Conservation (phyloP, 1,284 basidiomycete species). For the Grifola frondosa region DNA sequence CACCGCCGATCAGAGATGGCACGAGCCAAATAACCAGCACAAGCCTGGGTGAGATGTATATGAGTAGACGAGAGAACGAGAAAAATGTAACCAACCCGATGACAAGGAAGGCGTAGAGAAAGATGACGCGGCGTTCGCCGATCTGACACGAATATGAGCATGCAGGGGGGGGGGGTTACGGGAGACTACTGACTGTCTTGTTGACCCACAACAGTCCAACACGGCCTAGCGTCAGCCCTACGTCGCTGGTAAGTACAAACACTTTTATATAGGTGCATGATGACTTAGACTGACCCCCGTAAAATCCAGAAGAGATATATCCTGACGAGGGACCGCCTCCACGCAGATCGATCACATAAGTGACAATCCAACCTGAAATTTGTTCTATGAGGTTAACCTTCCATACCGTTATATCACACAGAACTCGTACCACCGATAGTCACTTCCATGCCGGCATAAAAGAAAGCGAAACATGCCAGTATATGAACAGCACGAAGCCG, state of each 20-base stretch:
- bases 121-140: constrained; percentile 43
- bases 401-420: constrained; percentile 1
- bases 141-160: constrained; percentile 25
- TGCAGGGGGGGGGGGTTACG: not conserved
- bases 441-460: constrained; percentile 50
- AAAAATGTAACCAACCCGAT: constrained; percentile 31
- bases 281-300: constrained; percentile 37
- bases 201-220: constrained; percentile 51
- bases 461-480: constrained; percentile 44
- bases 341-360: constrained; percentile 45
- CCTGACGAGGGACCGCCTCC: constrained; percentile 48
- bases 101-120: constrained; percentile 37
- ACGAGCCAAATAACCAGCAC: constrained; percentile 63
- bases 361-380: constrained; percentile 50
- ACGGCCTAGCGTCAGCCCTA: constrained; percentile 45
- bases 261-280: not conserved
- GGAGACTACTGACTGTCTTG: constrained; percentile 34
- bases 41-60: constrained; percentile 32
- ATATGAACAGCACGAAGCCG: constrained; percentile 38
- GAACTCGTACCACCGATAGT: constrained; percentile 41
- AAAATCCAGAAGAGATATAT: constrained; percentile 53
- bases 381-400: not conserved
- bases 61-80: not conserved
- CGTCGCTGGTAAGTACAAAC: not conserved
- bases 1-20: constrained; percentile 52